phyloP scores from a whole-genome alignment of 176 grass and related monocot species.

The Alopecurus myosuroides region DNA sequence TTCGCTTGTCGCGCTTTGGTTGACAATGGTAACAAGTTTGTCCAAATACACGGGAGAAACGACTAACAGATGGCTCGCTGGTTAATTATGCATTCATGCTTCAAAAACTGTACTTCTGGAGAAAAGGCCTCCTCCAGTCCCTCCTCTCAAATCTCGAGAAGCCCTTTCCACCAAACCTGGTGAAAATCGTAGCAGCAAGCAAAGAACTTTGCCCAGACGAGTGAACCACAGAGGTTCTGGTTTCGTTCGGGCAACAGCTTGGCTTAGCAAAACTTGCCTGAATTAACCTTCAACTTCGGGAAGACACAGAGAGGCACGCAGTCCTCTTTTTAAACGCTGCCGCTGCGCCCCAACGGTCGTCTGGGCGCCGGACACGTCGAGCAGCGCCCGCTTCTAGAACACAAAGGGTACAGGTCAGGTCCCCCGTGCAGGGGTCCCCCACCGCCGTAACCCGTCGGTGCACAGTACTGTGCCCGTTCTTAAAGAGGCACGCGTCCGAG shows the following conservation, averaged over 20 bases:
- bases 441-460: background rate
- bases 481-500: conserved; percentile 18
- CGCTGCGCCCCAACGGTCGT: conserved; percentile 37
- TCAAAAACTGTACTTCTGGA: background rate
- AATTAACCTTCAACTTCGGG: background rate
- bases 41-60: background rate
- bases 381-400: background rate
- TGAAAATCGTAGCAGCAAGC: background rate
- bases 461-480: background rate
- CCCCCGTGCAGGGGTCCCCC: background rate
- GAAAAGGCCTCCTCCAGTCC: no score
- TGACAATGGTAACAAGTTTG: background rate
- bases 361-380: background rate
- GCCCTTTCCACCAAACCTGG: conserved; percentile 30
- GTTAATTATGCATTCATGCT: background rate
- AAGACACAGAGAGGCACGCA: background rate
- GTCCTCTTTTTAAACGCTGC: conserved; percentile 9
- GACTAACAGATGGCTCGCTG: background rate
- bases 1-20: background rate
- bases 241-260: conserved; percentile 31
- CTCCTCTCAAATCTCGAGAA: no score
- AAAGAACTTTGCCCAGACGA: background rate
- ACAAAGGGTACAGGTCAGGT: background rate
- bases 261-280: background rate
- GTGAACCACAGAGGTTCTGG: background rate